Evolutionary conservation across 2,329 filamentous ascomycete genomes (phyloP).

Genomic region (Penicillium sp.): DNA sequence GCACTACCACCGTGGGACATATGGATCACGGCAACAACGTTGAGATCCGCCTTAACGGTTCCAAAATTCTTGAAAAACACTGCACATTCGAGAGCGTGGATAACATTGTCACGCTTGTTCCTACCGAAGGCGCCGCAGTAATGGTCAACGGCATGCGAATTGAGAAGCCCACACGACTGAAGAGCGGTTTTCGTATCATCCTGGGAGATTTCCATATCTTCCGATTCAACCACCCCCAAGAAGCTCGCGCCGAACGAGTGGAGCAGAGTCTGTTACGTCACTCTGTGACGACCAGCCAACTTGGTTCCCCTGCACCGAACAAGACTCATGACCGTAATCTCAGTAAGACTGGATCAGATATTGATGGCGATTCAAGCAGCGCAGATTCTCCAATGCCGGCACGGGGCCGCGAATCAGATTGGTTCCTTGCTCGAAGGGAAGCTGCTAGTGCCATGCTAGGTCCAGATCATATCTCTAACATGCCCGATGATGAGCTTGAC

Average conservation of each 20-base stretch:
- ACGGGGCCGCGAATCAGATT: constrained; percentile 77
- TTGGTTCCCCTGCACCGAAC: constrained; percentile 62
- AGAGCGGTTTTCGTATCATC: constrained; percentile 92
- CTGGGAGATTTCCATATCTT: constrained; percentile 98
- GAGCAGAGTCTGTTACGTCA: constrained; percentile 86
- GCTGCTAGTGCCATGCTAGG: constrained; percentile 89
- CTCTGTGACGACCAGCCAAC: constrained; percentile 64
- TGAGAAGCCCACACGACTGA: constrained; percentile 76
- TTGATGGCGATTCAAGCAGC: constrained; percentile 67
- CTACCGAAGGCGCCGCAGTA: constrained; percentile 85
- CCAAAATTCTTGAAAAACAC: constrained; percentile 86
- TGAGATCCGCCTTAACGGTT: constrained; percentile 91
- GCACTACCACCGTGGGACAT: constrained; percentile 89
- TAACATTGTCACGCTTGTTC: constrained; percentile 86
- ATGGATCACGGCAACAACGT: constrained; percentile 79
- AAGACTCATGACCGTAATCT: constrained; percentile 74
- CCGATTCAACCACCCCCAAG: constrained; percentile 95
- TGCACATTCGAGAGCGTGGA: constrained; percentile 93
- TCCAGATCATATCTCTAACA: constrained; percentile 79
- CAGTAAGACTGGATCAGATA: constrained; percentile 75
- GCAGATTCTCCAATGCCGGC: constrained; percentile 76
- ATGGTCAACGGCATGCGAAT: constrained; percentile 97
- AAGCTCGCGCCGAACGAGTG: constrained; percentile 86
- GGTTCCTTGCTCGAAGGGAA: constrained; percentile 89
- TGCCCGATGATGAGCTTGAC: constrained; percentile 93